Evolutionary conservation across 1,284 basidiomycete genomes (phyloP), one percentile per base, ranked within the genome.

Genomic region (Apiotrichum gracile): DNA sequence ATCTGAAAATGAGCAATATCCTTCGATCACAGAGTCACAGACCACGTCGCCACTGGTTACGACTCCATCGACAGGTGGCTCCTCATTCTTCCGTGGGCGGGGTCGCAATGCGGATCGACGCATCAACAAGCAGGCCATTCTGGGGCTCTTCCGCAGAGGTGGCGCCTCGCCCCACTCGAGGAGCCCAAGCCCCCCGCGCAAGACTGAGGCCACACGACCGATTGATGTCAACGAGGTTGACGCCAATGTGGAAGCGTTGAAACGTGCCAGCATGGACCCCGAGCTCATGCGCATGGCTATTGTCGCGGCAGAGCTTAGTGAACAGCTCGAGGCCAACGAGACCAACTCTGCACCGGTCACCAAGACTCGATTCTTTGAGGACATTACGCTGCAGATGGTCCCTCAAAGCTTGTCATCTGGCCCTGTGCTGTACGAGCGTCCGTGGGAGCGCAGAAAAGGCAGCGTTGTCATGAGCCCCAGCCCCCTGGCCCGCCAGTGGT

Each of bases 401-500:
- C 39, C 25, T 49, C 48, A 12, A 5, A 42, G 31, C 24, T 16
- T 41, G 9, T 27, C 48, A 12, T 49, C 39, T 2, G 40, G 21
- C 13, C 31, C 34, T 14, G 24, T 33, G 16, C 22, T 44, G 10
- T 33, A 38, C 12, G 54, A 52, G 7, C 49, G 52, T 3, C 24
- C 35, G 12, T 52, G 52, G 56, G 50, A 54, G 7, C 47, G 54
- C 27, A 49, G 54, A 64, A 46, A 68, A 60, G 48, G 44, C 40
- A 64, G 62, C 42, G 69, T 65, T 31, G 70, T 72, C 21, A 65
- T 72, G 19, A 64, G 62, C 13, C 71, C 72, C 13, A 69, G 66
- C 43, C 72, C 72, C 14, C 58, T 74, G 5, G 67, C 69, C 0
- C 68, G 68, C 27, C 70, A 71, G 39, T 71, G 69, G 68, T 64